A percentile compares a stretch with the other conserved stretches of the same genome.
These are phyloP conservation scores for Globisporangium nagaii DNA, from an alignment of 352 stramenopile genomes.

Conservation along the genomic window DNA sequence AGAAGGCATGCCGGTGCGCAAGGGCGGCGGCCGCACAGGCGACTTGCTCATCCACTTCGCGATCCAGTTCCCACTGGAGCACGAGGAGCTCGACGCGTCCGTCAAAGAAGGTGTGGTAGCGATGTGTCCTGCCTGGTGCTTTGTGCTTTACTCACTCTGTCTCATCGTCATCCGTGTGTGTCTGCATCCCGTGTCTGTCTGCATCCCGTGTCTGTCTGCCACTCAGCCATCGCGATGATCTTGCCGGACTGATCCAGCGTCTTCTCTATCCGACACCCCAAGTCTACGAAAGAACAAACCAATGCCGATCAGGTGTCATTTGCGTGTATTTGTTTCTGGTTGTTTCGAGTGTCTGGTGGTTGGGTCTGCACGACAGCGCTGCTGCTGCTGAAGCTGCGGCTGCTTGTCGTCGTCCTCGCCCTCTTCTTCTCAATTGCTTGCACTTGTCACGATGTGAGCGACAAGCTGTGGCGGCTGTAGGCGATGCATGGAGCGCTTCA, in stretches of 20 bases:
- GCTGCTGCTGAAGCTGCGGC: background rate
- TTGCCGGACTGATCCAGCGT: conserved; percentile 5
- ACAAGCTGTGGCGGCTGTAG: background rate
- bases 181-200: too few relatives aligned
- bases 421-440: background rate
- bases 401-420: background rate
- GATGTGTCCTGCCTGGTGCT: background rate
- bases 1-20: conserved; percentile 90
- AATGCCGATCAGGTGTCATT: background rate
- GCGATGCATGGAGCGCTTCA: too few relatives aligned
- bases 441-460: background rate
- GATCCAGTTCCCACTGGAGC: conserved; percentile 80
- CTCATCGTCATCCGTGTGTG: background rate
- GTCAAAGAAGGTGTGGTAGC: conserved; percentile 4
- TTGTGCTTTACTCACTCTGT: background rate
- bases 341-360: too few relatives aligned
- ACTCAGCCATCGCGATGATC: conserved; percentile 5
- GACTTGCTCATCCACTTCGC: conserved; percentile 91
- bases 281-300: background rate
- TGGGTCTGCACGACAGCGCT: background rate
- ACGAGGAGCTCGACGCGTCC: conserved; percentile 25
- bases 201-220: too few relatives aligned
- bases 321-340: conserved; percentile 6
- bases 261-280: too few relatives aligned
- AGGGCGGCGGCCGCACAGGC: conserved; percentile 44